Evolutionary conservation across 176 grass and related monocot species (phyloP).

Genomic region (Rhynchospora tenuis): DNA sequence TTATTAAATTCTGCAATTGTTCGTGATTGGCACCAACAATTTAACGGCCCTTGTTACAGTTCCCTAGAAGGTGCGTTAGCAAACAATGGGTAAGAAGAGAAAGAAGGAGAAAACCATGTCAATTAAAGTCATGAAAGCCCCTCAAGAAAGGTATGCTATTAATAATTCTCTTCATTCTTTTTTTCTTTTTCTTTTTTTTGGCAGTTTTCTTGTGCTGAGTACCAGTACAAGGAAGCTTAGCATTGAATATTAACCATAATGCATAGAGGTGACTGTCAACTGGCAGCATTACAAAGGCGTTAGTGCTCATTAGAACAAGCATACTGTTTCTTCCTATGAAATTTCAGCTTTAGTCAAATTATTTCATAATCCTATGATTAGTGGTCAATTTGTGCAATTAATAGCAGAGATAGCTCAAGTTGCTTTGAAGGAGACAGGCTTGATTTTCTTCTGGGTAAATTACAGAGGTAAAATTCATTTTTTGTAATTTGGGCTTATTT

Average conservation of each 20-base stretch:
- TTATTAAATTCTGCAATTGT: too few species aligned
- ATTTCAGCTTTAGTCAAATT: not conserved
- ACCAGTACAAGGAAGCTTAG: not conserved
- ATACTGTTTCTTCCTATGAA: not conserved
- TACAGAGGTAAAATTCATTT: conserved; percentile 31
- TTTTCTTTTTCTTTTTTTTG: not conserved
- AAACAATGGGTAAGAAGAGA: not conserved
- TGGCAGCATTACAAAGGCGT: not conserved
- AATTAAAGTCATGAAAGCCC: not conserved
- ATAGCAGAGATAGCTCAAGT: conserved; percentile 24
- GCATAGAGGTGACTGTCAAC: not conserved
- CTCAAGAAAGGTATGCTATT: conserved; percentile 1
- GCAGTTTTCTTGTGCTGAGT: not conserved
- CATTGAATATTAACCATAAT: not conserved
- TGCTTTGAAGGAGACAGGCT: conserved; percentile 52
- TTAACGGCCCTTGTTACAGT: not conserved
- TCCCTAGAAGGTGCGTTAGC: not conserved
- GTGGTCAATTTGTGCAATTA: not conserved
- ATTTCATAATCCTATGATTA: not conserved
- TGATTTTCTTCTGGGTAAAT: conserved; percentile 50
- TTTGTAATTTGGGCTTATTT: not conserved
- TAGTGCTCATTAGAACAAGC: not conserved
- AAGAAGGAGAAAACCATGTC: not conserved
- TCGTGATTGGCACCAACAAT: not conserved
- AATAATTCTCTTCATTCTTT: not conserved